Base-by-base conservation (phyloP, 2,329 filamentous ascomycete species). In the Fusarium oligoseptatum region DNA sequence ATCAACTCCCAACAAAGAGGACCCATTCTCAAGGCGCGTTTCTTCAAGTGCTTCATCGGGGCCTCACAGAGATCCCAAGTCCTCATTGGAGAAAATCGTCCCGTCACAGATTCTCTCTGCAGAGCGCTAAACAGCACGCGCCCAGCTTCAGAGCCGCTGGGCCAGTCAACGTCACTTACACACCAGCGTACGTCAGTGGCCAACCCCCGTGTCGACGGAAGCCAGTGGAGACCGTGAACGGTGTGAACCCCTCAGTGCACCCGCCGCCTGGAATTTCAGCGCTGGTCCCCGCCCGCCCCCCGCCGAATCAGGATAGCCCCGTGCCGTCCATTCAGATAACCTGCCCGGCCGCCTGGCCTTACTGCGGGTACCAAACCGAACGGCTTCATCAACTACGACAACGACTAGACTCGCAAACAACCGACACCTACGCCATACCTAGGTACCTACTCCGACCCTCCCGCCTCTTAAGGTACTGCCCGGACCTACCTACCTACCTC, bases 331-430 rank as follows among this genome's bases (percentile, higher is more conserved):
- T 48, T 63, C 63, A 67, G 34, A 60, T 63, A 64, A 64, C 60
- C 62, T 50, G 57, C 66, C 36, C 24, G 55, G 34, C 72, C 58
- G 68, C 48, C 68, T 48, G 70, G 69, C 43, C 67, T 37, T 62
- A 45, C 36, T 39, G 6, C 27, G 7, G 27, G 27, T 39, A 17
- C 45, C 43, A 66, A 75, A 72, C 68, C 43, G 52, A 52, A 41
- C 56, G 57, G 55, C 67, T 73, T 72, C 68, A 74, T 75, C 72
- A 62, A 70, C 72, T 73, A 72, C 72, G 65, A 72, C 71, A 11
- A 74, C 71, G 71, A 72, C 71, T 67, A 62, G 63, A 67, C 60
- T 63, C 41, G 56, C 48, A 36, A 64, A 61, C 67, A 58, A 70
- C 48, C 48, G 24, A 32, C 27, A 52, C 48, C 48, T 52, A 52